phyloP scores from a whole-genome alignment of 306 rosid species.

The Cucurbita maxima region DNA sequence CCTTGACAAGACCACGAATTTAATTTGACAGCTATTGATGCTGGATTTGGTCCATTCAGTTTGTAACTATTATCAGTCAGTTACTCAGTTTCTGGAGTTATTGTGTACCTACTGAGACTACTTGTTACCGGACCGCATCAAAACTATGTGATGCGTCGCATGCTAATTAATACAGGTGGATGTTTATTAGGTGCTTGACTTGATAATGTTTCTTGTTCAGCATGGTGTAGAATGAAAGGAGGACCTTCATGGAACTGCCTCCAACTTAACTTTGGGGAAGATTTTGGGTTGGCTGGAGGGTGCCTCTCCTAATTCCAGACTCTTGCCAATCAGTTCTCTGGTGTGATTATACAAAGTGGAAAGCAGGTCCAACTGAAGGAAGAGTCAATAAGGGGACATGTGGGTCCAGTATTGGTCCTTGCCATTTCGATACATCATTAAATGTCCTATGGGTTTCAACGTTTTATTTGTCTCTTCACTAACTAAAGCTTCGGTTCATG shows the following conservation, averaged over 20 bases:
- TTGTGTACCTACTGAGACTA: not conserved
- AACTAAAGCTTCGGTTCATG: slow-evolving; percentile 4
- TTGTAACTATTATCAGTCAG: not conserved
- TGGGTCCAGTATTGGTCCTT: slow-evolving; percentile 1
- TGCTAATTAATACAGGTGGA: not conserved
- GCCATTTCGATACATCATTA: not conserved
- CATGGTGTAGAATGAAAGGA: not conserved
- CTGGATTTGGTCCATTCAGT: not conserved
- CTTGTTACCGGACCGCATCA: not conserved
- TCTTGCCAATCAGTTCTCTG: not conserved
- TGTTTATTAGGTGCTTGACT: not conserved
- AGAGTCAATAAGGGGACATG: not conserved
- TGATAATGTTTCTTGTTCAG: not conserved
- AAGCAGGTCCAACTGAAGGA: not conserved
- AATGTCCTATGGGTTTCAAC: not conserved
- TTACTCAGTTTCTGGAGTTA: not conserved
- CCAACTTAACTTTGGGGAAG: not conserved
- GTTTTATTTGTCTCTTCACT: not conserved
- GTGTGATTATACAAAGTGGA: not conserved
- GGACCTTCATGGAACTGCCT: not conserved
- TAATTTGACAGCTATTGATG: not conserved
- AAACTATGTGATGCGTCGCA: not conserved
- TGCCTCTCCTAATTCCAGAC: not conserved
- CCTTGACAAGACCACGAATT: not conserved
- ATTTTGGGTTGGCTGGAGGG: not conserved